Conservation (phyloP, 768 basidiomycete genomes). For the Trametes maxima region DNA sequence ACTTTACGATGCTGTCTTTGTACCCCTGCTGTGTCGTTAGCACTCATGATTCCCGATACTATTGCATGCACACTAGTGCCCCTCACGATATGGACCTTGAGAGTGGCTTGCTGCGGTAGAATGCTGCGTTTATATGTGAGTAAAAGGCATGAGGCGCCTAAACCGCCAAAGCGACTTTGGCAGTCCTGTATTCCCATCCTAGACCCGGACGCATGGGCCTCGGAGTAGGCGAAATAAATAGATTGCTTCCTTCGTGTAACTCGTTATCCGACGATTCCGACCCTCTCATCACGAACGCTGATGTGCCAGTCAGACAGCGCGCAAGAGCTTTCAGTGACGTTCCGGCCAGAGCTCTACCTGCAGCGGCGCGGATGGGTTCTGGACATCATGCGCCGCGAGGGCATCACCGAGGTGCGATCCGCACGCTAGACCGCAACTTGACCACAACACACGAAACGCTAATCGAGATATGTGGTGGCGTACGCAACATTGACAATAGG, state of each 20-base stretch:
- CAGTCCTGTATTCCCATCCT: neutral
- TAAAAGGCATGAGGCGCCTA: neutral
- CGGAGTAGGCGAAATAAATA: neutral
- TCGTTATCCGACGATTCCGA: neutral
- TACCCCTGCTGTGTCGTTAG: conserved; percentile 24
- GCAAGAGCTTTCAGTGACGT: conserved; percentile 32
- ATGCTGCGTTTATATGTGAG: neutral
- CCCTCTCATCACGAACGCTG: neutral
- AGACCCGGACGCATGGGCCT: neutral
- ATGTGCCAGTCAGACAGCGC: conserved; percentile 9
- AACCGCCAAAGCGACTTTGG: neutral
- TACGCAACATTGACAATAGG: conserved; percentile 39
- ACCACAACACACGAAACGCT: neutral
- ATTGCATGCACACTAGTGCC: neutral
- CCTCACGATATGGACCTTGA: neutral
- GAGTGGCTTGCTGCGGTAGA: neutral
- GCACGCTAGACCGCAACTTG: neutral
- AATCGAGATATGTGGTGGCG: neutral
- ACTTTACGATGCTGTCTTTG: conserved; percentile 23
- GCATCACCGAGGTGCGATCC: conserved; percentile 25
- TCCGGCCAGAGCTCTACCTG: conserved; percentile 30
- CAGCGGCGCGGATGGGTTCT: conserved; percentile 35
- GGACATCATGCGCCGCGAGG: conserved; percentile 30
- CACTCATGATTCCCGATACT: conserved; percentile 20
- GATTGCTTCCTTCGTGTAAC: neutral